Conservation (phyloP, 495 filamentous ascomycete genomes). For the Schizothecium vesticola region DNA sequence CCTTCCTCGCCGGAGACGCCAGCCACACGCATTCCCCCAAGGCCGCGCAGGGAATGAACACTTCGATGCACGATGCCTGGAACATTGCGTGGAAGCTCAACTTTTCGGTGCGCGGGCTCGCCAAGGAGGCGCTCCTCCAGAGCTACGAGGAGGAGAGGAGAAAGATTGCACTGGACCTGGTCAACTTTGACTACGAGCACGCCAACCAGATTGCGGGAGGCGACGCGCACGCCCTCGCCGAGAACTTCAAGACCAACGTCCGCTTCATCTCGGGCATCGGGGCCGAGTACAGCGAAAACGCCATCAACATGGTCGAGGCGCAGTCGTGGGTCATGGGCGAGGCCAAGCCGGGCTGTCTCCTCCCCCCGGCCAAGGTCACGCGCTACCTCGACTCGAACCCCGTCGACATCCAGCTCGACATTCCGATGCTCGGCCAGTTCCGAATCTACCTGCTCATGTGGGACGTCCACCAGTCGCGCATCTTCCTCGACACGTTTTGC, state of each 20-base stretch:
- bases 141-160: constrained; percentile 64
- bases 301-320: constrained; percentile 45
- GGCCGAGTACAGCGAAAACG: constrained; percentile 54
- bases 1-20: constrained; percentile 71
- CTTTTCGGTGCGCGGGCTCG: constrained; percentile 53
- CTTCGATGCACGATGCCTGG: constrained; percentile 70
- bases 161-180: constrained; percentile 56
- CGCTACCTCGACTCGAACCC: constrained; percentile 66
- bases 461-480: constrained; percentile 45
- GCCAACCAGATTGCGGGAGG: constrained; percentile 54
- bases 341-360: constrained; percentile 52
- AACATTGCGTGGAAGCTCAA: constrained; percentile 75
- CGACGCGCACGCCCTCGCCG: constrained; percentile 50
- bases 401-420: constrained; percentile 65
- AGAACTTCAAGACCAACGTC: constrained; percentile 61
- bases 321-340: constrained; percentile 41
- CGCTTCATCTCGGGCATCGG: constrained; percentile 64
- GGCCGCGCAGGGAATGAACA: constrained; percentile 76
- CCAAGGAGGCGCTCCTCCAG: constrained; percentile 46
- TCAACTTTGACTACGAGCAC: constrained; percentile 61
- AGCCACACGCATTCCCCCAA: constrained; percentile 72
- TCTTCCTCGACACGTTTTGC: constrained; percentile 52
- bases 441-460: constrained; percentile 59
- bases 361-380: constrained; percentile 58
- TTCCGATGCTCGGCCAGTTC: constrained; percentile 66